Evolutionary conservation across 495 filamentous ascomycete species (phyloP), one percentile per base, ranked within the genome.

Genomic region (Penicillium egyptiacum): DNA sequence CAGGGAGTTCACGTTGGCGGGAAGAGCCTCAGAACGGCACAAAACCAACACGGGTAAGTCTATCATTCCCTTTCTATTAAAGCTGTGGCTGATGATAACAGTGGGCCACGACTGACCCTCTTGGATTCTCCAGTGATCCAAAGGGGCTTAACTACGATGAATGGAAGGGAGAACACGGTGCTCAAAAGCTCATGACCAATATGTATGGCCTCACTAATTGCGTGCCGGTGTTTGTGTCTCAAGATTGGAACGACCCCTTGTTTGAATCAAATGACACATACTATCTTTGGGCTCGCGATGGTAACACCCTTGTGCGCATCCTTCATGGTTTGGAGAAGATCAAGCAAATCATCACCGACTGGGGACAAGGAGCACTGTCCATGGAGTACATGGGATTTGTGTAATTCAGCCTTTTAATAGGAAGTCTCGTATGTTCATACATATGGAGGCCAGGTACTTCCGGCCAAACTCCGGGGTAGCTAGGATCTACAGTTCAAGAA

Each of bases 391-490:
- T 37, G 5, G 33, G 33, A 1, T 6, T 2, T 7, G 33, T 37
- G 33, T 37, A 37, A 37, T 14, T n/a, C 14, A 14, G 14, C 33
- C 6, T 2, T 39, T 7, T 39, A 3, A 17, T n/a, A 39, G 16
- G 16, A 39, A 9, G 35, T n/a, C 35, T 39, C n/a, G 17, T 39
- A 17, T 3, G 2, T 39, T 39, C 35, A 17, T 17, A 17, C 35
- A 17, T 17, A 17, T 17, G 35, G 17, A 17, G 35, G 7, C 10
- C 35, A 2, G n/a, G 16, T 17, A 17, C 16, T n/a, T n/a, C 35
- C 6, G 35, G 35, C 35, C 58, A 48, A 52, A 64, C 55, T 55
- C 30, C 31, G 3, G 23, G 2, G 14, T 26, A 46, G 22, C 23
- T 46, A 46, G 20, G 43, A 4, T 17, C n/a, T 46, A n/a, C 12